Evolutionary conservation across 345 rosid genomes (phyloP).

Genomic region (Pseudoturritis turrita): DNA sequence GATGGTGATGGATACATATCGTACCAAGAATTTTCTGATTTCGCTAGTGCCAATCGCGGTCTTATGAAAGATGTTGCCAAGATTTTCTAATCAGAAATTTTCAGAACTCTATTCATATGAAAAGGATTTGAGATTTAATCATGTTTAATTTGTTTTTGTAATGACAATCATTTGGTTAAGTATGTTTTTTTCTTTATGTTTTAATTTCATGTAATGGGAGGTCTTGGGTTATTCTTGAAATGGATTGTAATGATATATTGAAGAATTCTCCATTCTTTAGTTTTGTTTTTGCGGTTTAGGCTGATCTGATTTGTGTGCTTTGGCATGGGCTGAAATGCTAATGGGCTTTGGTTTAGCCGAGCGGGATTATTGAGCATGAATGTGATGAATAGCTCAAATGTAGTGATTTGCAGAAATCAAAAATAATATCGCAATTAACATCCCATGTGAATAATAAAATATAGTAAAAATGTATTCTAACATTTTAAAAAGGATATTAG

Average conservation of each 20-base stretch:
- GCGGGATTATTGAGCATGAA: background rate
- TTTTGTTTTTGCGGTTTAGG: background rate
- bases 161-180: conserved; percentile 22
- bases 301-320: background rate
- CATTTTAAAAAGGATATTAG: no score
- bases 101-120: background rate
- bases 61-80: conserved; percentile 87
- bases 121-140: background rate
- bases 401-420: no score
- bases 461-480: no score
- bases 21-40: conserved; percentile 53
- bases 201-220: conserved; percentile 12
- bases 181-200: background rate
- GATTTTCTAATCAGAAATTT: conserved; percentile 39
- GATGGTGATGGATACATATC: conserved; percentile 91
- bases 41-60: conserved; percentile 74
- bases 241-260: background rate
- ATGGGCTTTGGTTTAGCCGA: background rate
- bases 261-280: background rate
- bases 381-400: no score
- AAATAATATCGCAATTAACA: background rate
- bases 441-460: no score
- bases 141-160: conserved; percentile 16
- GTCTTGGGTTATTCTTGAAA: conserved; percentile 6
- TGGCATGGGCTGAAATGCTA: background rate